Evolutionary conservation across 2,329 filamentous ascomycete genomes (phyloP), one percentile per base, ranked within the genome.

Genomic region (Botryotinia convoluta): DNA sequence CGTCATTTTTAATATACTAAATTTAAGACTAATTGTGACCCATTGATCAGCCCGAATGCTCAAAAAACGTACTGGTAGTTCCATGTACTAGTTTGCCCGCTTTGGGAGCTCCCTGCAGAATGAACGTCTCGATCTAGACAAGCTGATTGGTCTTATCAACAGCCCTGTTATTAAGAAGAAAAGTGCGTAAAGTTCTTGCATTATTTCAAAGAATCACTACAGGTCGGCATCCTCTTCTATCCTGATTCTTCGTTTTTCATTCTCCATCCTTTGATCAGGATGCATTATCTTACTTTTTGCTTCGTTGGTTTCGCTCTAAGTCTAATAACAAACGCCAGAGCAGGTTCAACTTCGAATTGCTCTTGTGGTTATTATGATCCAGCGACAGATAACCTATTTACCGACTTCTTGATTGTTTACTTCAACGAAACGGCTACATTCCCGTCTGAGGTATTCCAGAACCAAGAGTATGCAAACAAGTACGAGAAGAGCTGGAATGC

Each of bases 401-500:
- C 85, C 0, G 85, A 87, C 61, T 83, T 83, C 10, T 81, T 85
- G 29, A 84, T 86, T 69, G 80, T 84, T 9, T 87, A 86, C 78
- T 87, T 87, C 81, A 87, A 87, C 76, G 85, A 86, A 74, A 84
- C 84, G 2, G 75, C 76, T 8, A 78, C 71, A 39, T 68, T 68
- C 14, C 72, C 83, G 18, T 81, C 81, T 12, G 71, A 77, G 3
- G 73, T 80, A 12, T 84, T 86, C 72, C 68, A 82, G 8, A 77
- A 81, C 3, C 81, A 84, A 74, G 76, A 81, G 35, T 87, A 83
- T 76, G 78, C 78, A 67, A 81, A 86, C 77, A 81, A 80, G 35
- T 84, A 84, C 72, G 84, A 86, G 68, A 84, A 83, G 74, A 83
- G 84, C 60, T 86, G 84, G 84, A 85, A 84, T 75, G 79, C 82